Base-by-base conservation (phyloP, 2,329 filamentous ascomycete genomes). In the Aspergillus hortae region DNA sequence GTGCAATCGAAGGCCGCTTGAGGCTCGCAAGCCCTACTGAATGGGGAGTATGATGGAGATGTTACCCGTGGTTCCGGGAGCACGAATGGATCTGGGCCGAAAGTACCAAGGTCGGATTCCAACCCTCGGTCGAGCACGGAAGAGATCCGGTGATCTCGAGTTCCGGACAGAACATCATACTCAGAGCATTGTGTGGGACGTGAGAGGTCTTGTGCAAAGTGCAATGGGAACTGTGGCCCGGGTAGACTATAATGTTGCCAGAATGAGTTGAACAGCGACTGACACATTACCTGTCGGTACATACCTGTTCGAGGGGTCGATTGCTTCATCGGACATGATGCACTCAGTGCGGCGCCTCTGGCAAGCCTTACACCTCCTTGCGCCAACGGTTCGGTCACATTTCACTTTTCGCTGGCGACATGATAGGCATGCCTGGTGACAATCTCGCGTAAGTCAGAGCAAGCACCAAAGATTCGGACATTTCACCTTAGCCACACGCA, bases 321-420 rank as follows among this genome's bases (percentile, higher is more conserved):
- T 6, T 9, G 25, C 4, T 17, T 38, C 35, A 38, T 38, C 35
- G 15, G 35, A 38, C 35, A 38, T 38, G 14, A 17, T 38, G 32
- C 49, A 51, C 6, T 38, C 17, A 23, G 43, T 40, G 15, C 15
- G 15, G 25, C 49, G 49, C 19, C 49, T 44, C 21, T 51, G 23
- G 27, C 49, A 51, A 9, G 49, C 49, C 4, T 35, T 43, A 23
- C 49, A 51, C 21, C 14, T 46, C 7, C 4, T 32, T 21, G 15
- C 21, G n/a, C n/a, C 32, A 19, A 10, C 15, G 15, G 36, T 14
- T 15, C 21, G 41, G 27, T 46, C 43, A 25, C 49, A 51, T 25
- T 45, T 44, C 15, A 51, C 49, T 32, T 51, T 51, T 25, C 49
- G 43, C 7, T 43, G 49, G 19, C 49, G 49, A 42, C 49, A 51